These are phyloP conservation scores for Gomphus bonarii DNA, from an alignment of 1,284 basidiomycete species.

Conservation along the genomic window DNA sequence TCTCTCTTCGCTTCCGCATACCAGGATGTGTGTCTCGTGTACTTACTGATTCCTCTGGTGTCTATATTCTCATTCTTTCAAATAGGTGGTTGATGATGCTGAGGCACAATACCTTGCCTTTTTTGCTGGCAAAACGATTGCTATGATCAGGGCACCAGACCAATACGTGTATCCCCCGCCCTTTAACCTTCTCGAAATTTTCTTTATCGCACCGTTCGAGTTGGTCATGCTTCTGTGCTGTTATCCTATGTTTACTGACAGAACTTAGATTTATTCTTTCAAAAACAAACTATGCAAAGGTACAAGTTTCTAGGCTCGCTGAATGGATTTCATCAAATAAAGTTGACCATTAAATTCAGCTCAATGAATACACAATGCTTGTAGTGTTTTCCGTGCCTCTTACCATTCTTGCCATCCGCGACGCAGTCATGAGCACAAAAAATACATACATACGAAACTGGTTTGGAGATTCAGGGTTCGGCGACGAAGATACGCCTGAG, in stretches of 20 bases:
- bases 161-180: slow-evolving; percentile 63
- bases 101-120: slow-evolving; percentile 80
- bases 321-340: slow-evolving; percentile 17
- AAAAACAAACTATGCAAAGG: slow-evolving; percentile 44
- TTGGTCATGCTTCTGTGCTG: slow-evolving; percentile 28
- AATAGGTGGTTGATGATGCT: slow-evolving; percentile 48
- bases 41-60: background rate
- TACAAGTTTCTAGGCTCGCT: slow-evolving; percentile 19
- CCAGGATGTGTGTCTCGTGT: slow-evolving; percentile 53
- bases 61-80: slow-evolving; percentile 1
- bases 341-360: slow-evolving; percentile 25
- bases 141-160: slow-evolving; percentile 80
- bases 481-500: slow-evolving; percentile 49
- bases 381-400: slow-evolving; percentile 76
- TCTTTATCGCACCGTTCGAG: slow-evolving; percentile 82
- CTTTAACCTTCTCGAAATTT: slow-evolving; percentile 72
- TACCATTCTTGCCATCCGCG: slow-evolving; percentile 63
- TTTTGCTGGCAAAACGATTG: slow-evolving; percentile 78
- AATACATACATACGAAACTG: slow-evolving; percentile 61
- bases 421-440: slow-evolving; percentile 46
- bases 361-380: slow-evolving; percentile 75
- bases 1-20: slow-evolving; percentile 91
- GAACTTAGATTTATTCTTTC: slow-evolving; percentile 37
- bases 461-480: slow-evolving; percentile 52
- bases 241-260: background rate